phyloP scores from a whole-genome alignment of 495 filamentous ascomycete genomes.

The Sporormia fimetaria region DNA sequence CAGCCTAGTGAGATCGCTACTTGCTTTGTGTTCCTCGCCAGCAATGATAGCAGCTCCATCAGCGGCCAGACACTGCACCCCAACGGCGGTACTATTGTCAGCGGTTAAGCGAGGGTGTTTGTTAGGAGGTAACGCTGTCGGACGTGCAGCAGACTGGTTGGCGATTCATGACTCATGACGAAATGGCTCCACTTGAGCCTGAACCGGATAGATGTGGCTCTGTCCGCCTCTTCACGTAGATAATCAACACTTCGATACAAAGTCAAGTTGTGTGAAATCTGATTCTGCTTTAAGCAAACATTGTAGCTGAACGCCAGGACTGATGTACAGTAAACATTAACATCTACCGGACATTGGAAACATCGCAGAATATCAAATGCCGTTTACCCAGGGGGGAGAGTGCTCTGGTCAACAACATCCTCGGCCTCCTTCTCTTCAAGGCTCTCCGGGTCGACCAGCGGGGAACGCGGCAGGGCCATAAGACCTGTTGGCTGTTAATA shows the following conservation, averaged over 20 bases:
- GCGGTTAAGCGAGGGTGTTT: slow-evolving; percentile 10
- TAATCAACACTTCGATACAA: no score
- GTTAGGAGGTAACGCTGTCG: no score
- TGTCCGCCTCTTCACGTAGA: no score
- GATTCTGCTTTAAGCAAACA: no score
- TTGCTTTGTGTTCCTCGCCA: slow-evolving; percentile 77
- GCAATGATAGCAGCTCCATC: slow-evolving; percentile 46
- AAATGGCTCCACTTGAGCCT: no score
- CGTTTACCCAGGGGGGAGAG: slow-evolving; percentile 78
- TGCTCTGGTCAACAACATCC: slow-evolving; percentile 82
- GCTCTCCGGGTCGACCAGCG: slow-evolving; percentile 62
- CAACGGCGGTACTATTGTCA: slow-evolving; percentile 25
- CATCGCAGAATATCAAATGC: background rate
- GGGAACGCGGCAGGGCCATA: slow-evolving; percentile 92
- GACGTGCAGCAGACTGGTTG: no score
- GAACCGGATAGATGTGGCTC: no score
- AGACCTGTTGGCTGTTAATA: slow-evolving; percentile 44
- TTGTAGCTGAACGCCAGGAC: no score
- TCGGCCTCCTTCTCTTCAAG: slow-evolving; percentile 74
- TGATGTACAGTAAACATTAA: no score
- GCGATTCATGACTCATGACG: no score
- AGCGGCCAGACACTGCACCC: slow-evolving; percentile 25
- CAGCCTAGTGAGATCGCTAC: slow-evolving; percentile 73
- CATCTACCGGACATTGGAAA: no score
- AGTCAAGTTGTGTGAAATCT: no score